phyloP scores from a whole-genome alignment of 1,284 basidiomycete genomes.

The Anthracocystis setariae region DNA sequence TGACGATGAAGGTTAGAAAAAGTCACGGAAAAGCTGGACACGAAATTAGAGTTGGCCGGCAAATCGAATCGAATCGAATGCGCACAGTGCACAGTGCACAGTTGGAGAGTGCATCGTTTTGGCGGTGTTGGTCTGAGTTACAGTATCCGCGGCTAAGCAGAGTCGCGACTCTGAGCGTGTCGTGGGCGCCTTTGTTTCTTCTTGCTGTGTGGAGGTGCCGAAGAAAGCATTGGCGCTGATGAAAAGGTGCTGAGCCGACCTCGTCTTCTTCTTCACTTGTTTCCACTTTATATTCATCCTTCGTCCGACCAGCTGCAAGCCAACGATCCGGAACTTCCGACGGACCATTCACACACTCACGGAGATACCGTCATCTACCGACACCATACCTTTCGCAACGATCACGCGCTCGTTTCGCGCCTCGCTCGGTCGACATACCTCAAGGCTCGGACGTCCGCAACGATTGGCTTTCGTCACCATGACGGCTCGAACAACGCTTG shows the following conservation, averaged over 20 bases:
- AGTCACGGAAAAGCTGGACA: neutral
- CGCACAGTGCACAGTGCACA: no score
- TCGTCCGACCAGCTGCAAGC: neutral
- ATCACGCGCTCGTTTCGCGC: neutral
- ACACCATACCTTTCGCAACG: neutral
- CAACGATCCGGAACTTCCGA: neutral
- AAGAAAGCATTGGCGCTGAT: neutral
- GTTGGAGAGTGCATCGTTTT: no score
- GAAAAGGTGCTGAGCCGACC: neutral
- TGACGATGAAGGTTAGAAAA: neutral
- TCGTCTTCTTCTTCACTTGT: no score
- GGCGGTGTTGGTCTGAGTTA: constrained; percentile 12
- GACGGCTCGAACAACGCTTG: constrained; percentile 13
- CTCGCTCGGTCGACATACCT: neutral
- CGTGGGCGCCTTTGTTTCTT: no score
- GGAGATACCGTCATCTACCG: neutral
- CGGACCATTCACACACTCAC: neutral
- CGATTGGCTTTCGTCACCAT: constrained; percentile 2
- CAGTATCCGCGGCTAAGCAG: neutral
- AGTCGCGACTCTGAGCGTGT: neutral
- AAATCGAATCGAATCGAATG: neutral
- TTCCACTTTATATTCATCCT: neutral
- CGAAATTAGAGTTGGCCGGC: neutral
- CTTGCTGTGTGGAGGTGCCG: neutral
- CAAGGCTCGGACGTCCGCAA: neutral